phyloP scores from a whole-genome alignment of 805 yeast species.

The Starmerella apis region DNA sequence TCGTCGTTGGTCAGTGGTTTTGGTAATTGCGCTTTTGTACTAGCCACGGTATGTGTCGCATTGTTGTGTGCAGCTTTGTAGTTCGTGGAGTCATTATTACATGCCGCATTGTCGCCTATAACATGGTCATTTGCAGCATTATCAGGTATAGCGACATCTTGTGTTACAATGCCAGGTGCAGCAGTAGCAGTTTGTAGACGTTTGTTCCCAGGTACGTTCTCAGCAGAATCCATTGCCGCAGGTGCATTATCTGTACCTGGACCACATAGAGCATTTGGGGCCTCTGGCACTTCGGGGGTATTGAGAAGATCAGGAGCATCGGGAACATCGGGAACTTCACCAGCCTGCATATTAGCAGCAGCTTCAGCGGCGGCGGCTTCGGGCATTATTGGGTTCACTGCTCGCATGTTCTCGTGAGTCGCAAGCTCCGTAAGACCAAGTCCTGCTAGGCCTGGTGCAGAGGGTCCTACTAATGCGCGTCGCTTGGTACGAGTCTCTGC shows the following conservation, averaged over 20 bases:
- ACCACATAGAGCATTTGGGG: too few species aligned
- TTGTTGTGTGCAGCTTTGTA: too few species aligned
- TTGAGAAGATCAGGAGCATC: too few species aligned
- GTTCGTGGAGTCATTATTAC: neutral
- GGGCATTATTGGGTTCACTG: neutral
- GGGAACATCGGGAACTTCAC: neutral
- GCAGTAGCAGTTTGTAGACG: too few species aligned
- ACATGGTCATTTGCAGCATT: neutral
- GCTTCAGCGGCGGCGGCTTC: neutral
- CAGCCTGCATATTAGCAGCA: neutral
- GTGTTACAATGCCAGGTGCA: neutral
- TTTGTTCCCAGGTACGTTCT: too few species aligned
- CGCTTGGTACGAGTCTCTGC: neutral
- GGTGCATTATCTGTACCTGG: too few species aligned
- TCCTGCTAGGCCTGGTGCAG: slow-evolving; percentile 7
- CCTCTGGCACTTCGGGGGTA: neutral
- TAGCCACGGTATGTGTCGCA: too few species aligned
- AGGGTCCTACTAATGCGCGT: slow-evolving; percentile 1
- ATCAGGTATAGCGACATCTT: neutral
- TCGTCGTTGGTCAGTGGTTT: neutral
- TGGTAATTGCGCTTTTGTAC: neutral
- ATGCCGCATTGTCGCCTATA: neutral
- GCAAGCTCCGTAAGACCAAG: neutral
- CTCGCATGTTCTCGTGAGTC: neutral
- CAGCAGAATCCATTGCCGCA: too few species aligned